Conservation (phyloP, 2,329 filamentous ascomycete genomes). For the Microdochium bolleyi region DNA sequence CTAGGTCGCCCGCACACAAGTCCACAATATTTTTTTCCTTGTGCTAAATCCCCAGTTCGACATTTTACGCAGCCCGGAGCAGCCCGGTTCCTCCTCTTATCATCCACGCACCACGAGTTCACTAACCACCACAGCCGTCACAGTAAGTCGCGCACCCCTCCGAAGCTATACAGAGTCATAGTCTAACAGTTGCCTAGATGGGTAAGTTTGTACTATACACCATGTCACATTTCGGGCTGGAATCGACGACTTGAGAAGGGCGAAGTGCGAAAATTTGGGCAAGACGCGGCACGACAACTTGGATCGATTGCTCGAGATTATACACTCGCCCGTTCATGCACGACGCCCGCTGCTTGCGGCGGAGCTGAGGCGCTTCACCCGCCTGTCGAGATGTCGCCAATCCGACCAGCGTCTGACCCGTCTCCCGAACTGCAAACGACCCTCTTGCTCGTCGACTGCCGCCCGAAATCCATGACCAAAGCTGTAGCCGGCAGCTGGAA, state of each 20-base stretch:
- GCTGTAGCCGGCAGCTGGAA: slow-evolving; percentile 2
- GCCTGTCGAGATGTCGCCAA: too few relatives aligned
- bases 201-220: slow-evolving; percentile 11
- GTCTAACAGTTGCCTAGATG: slow-evolving; percentile 18
- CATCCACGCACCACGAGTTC: slow-evolving; percentile 23
- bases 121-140: slow-evolving; percentile 29
- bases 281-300: background rate
- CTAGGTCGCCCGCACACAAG: slow-evolving; percentile 5
- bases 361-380: too few relatives aligned
- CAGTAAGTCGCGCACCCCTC: slow-evolving; percentile 31
- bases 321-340: too few relatives aligned
- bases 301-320: too few relatives aligned
- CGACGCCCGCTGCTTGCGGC: too few relatives aligned
- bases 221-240: background rate
- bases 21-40: slow-evolving; percentile 16
- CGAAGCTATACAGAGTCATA: background rate
- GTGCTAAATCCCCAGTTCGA: slow-evolving; percentile 12
- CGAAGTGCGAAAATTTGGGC: background rate
- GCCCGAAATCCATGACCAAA: background rate
- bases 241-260: background rate
- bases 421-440: background rate
- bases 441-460: background rate
- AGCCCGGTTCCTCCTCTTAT: slow-evolving; percentile 10
- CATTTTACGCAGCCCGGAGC: background rate
- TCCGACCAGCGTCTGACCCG: background rate